These are phyloP conservation scores for Talaromyces sp. DNA, from an alignment of 2,329 filamentous ascomycete genomes.

Conservation along the genomic window DNA sequence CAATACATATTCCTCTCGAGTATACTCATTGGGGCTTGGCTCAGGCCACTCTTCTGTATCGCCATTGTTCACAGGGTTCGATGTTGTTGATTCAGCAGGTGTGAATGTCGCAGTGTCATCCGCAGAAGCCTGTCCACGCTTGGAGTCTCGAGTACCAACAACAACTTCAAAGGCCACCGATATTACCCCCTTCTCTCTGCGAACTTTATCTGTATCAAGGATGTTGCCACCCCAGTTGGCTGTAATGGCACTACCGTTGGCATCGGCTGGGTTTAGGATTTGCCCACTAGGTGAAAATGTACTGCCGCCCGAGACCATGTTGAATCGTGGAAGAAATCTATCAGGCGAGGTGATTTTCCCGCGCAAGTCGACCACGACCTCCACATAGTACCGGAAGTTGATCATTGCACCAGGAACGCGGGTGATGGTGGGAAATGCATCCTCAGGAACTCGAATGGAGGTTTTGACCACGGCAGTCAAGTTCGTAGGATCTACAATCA, in stretches of 20 bases:
- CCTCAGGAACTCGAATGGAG: conserved; percentile 82
- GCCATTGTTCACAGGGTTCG: conserved; percentile 14
- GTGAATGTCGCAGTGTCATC: conserved; percentile 31
- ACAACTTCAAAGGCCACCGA: conserved; percentile 83
- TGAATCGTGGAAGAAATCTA: conserved; percentile 60
- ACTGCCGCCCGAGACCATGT: conserved; percentile 51
- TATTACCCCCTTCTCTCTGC: conserved; percentile 90
- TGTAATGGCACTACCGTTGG: conserved; percentile 38
- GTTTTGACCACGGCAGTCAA: conserved; percentile 80
- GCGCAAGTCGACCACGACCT: conserved; percentile 89
- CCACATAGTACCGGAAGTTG: conserved; percentile 89
- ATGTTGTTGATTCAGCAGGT: conserved; percentile 35
- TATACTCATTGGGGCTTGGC: conserved; percentile 17
- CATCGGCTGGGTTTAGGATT: conserved; percentile 35
- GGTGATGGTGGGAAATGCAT: conserved; percentile 88
- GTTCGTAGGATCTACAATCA: conserved; percentile 82
- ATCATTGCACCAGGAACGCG: conserved; percentile 92
- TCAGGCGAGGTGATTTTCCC: conserved; percentile 80
- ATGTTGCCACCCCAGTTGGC: conserved; percentile 62
- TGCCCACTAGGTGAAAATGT: conserved; percentile 48
- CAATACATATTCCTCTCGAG: not conserved
- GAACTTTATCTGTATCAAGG: conserved; percentile 81
- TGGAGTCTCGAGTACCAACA: conserved; percentile 81
- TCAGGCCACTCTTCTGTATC: conserved; percentile 36
- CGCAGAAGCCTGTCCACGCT: conserved; percentile 52